Base-by-base conservation (phyloP, 306 rosid species). In the Geum urbanum region DNA sequence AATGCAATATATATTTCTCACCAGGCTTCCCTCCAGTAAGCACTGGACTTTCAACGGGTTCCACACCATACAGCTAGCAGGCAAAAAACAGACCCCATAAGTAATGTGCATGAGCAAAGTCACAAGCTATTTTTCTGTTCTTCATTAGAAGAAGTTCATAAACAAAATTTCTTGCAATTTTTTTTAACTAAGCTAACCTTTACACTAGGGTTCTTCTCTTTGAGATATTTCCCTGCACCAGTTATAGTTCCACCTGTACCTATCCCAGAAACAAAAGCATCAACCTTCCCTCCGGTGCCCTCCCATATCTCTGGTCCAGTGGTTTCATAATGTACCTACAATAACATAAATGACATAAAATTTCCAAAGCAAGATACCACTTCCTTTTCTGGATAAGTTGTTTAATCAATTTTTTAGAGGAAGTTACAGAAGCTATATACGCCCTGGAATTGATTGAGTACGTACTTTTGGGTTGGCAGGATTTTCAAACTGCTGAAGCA, bases 301-400 rank as follows among this genome's bases (percentile, higher is more conserved):
- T 83, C 82, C 95, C 97, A 91, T 60, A 91, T 88, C 83, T 88
- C 92, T 7, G 97, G 95, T 76, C 97, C 92, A 9, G 97, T 91
- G 69, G 97, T 84, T 83, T 91, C 89, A 70, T 88, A 91, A 74
- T 91, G 97, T 45, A 91, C 11, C 97, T 91, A 69, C 44, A 46
- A 46, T 27, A 22, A 54, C 41, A 50, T 9, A 7, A 72, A 14
- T 69, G 22, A 4, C 14, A 40, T 40, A 0, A 53, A 15, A 18
- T 39, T 51, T 12, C 20, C 41, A 9, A 3, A 41, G 39, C 62
- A 54, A 13, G 37, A 69, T 40, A 8, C 41, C 43, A 13, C 56
- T 12, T 52, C 9, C 24, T 52, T 55, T 69, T 53, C 9, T 13
- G 13, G n/a, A 27, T 27, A 27, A 27, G 2, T 27, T 27, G 32